A percentile compares a stretch with the other conserved stretches of the same genome.
Conservation (phyloP, 129 eudicot species). For the Escallonia rubra region DNA sequence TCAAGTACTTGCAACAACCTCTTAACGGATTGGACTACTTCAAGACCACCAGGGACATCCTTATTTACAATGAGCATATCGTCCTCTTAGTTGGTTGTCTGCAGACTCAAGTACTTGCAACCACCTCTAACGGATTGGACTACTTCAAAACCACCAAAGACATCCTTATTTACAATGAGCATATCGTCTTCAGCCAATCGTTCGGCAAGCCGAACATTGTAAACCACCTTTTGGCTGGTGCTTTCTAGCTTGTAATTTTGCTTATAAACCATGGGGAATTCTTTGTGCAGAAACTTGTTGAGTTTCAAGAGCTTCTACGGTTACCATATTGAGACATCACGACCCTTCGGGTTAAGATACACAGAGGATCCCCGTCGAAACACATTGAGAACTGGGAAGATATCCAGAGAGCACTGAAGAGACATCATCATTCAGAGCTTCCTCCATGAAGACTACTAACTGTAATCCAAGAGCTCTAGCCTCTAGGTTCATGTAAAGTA, state of each 20-base stretch:
- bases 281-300: slow-evolving; percentile 54
- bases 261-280: slow-evolving; percentile 7
- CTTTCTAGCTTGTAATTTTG: not conserved
- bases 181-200: slow-evolving; percentile 41
- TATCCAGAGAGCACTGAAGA: slow-evolving; percentile 29
- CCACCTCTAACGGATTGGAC: slow-evolving; percentile 42
- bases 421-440: slow-evolving; percentile 44
- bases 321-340: slow-evolving; percentile 48
- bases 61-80: slow-evolving; percentile 68
- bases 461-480: not conserved
- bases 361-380: slow-evolving; percentile 31
- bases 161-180: slow-evolving; percentile 64
- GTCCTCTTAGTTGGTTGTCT: slow-evolving; percentile 7
- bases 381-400: slow-evolving; percentile 44
- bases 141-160: slow-evolving; percentile 73
- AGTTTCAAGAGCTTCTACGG: slow-evolving; percentile 71
- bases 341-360: slow-evolving; percentile 82
- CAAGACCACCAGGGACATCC: slow-evolving; percentile 70
- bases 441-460: slow-evolving; percentile 25
- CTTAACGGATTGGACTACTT: slow-evolving; percentile 59
- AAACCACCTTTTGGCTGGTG: not conserved
- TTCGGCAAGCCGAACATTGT: slow-evolving; percentile 29
- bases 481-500: not conserved
- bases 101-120: slow-evolving; percentile 74
- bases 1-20: slow-evolving; percentile 46